Base-by-base conservation (phyloP, 2,329 filamentous ascomycete genomes). In the Dothideomycetidae sp. region DNA sequence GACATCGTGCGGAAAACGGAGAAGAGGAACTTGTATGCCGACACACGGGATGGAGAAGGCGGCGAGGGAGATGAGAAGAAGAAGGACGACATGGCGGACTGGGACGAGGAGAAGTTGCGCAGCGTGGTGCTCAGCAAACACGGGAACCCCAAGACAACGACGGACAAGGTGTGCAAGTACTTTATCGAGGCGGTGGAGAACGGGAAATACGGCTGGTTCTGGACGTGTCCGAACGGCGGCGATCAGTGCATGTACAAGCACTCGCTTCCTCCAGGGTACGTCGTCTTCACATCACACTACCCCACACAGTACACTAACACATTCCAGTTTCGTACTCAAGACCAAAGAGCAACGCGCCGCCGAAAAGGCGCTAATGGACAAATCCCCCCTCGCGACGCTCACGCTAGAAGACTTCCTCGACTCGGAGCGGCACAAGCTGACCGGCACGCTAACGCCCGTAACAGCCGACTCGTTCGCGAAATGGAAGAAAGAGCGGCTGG, bases 211-310 rank as follows among this genome's bases (percentile, higher is more conserved):
- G 90, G 90, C 45, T 98, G 90, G 90, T 96, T 98, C 64, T 98
- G 90, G 90, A 70, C 76, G 42, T 98, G 90, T 71, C 90, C 90
- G 32, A 96, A 96, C 54, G 86, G 85, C 47, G 88, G 82, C 46
- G 81, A 98, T 56, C 83, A 93, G 62, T 98, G 90, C 80, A 96
- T 90, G 79, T 98, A 98, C 58, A 86, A 81, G 63, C 90, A 98
- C 60, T 85, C 81, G 53, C 70, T 98, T 51, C 90, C 92, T 50
- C 81, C 86, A 53, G 90, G 90, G 82, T 92, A 74, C 54, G 81
- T 73, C 23, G 44, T 19, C 29, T 37, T 16, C 40, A 31, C 19
- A 35, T 16, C 37, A 32, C 12, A n/a, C n/a, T n/a, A n/a, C n/a
- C n/a, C n/a, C n/a, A 33, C n/a, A 32, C 45, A 50, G 36, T 7